These are phyloP conservation scores for Venturia effusa DNA, from an alignment of 2,329 filamentous ascomycete species.

Conservation along the genomic window DNA sequence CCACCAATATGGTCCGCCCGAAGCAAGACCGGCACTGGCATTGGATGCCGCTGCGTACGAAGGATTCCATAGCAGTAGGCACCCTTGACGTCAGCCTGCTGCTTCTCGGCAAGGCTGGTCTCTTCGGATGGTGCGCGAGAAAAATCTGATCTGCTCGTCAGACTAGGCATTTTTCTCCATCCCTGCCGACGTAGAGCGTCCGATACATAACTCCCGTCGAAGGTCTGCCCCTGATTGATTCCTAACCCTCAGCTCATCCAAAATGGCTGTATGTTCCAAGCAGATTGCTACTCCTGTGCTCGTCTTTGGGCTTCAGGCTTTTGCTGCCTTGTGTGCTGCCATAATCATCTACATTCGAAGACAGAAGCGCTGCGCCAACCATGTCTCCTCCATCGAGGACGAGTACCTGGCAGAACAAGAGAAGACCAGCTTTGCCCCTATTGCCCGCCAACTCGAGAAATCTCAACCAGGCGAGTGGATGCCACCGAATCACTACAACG, in stretches of 20 bases:
- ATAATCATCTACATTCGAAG: not conserved
- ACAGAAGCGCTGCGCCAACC: not conserved
- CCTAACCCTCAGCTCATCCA: not conserved
- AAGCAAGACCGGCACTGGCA: too few relatives aligned
- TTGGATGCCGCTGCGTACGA: too few relatives aligned
- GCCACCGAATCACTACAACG: not conserved
- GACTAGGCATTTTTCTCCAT: not conserved
- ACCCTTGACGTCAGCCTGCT: not conserved
- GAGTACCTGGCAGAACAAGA: not conserved
- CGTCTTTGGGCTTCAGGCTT: not conserved
- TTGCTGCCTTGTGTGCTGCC: not conserved
- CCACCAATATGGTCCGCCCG: too few relatives aligned
- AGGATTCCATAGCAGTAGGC: too few relatives aligned
- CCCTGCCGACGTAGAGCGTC: not conserved
- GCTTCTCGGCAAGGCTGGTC: not conserved
- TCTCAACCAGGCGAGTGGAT: not conserved
- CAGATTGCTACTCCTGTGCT: not conserved
- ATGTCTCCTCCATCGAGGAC: not conserved
- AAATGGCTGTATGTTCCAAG: not conserved
- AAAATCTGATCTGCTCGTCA: not conserved
- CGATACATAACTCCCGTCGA: not conserved
- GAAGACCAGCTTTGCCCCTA: not conserved
- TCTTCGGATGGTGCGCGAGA: not conserved
- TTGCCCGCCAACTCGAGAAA: not conserved
- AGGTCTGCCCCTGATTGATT: not conserved